These are phyloP conservation scores for Aureobasidium mangrovei DNA, from an alignment of 2,329 filamentous ascomycete species.

Conservation along the genomic window DNA sequence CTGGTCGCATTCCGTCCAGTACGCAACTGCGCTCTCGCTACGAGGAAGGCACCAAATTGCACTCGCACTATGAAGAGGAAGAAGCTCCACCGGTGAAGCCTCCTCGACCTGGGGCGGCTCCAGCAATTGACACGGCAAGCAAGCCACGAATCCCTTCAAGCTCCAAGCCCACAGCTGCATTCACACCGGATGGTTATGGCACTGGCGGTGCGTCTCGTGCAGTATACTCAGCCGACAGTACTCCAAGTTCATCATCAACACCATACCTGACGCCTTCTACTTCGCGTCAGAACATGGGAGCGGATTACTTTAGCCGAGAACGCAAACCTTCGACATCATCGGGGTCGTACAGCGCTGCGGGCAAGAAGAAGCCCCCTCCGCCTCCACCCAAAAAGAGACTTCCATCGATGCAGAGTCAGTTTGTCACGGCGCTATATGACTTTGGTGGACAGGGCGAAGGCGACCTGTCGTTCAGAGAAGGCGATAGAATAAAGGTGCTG, in stretches of 20 bases:
- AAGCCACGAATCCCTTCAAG: constrained; percentile 15
- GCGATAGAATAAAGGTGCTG: constrained; percentile 66
- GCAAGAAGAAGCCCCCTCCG: constrained; percentile 68
- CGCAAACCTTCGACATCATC: constrained; percentile 29
- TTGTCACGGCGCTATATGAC: constrained; percentile 59
- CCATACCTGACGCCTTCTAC: constrained; percentile 7
- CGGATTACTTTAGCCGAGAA: constrained; percentile 37
- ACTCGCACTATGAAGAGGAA: constrained; percentile 21
- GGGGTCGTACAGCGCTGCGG: constrained; percentile 31
- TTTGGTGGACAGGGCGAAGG: constrained; percentile 62
- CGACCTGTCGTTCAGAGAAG: constrained; percentile 66
- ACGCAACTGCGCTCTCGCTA: background rate
- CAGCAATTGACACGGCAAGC: constrained; percentile 16
- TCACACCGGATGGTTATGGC: background rate
- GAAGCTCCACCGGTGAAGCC: constrained; percentile 26
- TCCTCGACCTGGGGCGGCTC: constrained; percentile 23
- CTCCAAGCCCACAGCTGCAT: constrained; percentile 4
- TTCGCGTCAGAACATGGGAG: background rate
- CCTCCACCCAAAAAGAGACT: constrained; percentile 58
- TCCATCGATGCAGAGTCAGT: constrained; percentile 37
- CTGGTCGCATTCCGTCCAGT: constrained; percentile 17
- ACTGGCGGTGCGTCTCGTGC: constrained; percentile 12
- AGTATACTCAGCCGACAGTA: constrained; percentile 12
- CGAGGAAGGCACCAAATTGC: background rate
- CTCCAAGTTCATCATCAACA: constrained; percentile 14